phyloP scores from a whole-genome alignment of 805 yeast genomes.

The Metahyphopichia silvanorum region DNA sequence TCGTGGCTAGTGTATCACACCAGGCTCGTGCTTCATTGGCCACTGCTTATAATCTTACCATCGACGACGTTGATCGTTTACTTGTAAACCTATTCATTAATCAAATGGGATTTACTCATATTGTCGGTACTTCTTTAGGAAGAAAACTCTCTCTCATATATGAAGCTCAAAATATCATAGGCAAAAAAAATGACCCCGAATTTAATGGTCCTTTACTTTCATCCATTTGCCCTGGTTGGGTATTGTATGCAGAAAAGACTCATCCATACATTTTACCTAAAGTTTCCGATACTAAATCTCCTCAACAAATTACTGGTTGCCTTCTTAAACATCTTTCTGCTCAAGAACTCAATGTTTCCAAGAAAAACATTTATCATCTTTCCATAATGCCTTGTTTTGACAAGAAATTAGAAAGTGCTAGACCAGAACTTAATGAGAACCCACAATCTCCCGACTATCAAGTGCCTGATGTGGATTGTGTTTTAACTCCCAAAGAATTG shows the following conservation, averaged over 20 bases:
- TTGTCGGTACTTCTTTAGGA: constrained; percentile 85
- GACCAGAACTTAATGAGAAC: constrained; percentile 57
- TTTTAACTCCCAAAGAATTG: constrained; percentile 85
- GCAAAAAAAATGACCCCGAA: constrained; percentile 29
- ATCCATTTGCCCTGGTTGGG: constrained; percentile 94
- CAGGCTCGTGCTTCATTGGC: constrained; percentile 85
- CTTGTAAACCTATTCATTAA: constrained; percentile 56
- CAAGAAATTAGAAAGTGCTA: constrained; percentile 90
- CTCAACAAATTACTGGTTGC: constrained; percentile 90
- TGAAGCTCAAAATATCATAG: constrained; percentile 41
- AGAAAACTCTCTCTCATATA: constrained; percentile 58
- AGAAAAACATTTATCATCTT: constrained; percentile 64
- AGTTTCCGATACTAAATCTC: constrained; percentile 74
- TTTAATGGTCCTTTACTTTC: constrained; percentile 53
- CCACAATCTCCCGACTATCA: constrained; percentile 12
- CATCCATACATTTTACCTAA: constrained; percentile 78
- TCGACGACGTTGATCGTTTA: constrained; percentile 59
- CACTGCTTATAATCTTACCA: constrained; percentile 51
- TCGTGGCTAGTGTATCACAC: constrained; percentile 79
- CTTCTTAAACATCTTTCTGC: constrained; percentile 55
- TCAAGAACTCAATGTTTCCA: constrained; percentile 21
- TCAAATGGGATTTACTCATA: constrained; percentile 63
- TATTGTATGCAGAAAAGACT: constrained; percentile 91
- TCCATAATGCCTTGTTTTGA: constrained; percentile 97
- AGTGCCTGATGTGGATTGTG: constrained; percentile 80